These are phyloP conservation scores for Lactifluus echinatus DNA, from an alignment of 768 basidiomycete genomes.

Conservation along the genomic window DNA sequence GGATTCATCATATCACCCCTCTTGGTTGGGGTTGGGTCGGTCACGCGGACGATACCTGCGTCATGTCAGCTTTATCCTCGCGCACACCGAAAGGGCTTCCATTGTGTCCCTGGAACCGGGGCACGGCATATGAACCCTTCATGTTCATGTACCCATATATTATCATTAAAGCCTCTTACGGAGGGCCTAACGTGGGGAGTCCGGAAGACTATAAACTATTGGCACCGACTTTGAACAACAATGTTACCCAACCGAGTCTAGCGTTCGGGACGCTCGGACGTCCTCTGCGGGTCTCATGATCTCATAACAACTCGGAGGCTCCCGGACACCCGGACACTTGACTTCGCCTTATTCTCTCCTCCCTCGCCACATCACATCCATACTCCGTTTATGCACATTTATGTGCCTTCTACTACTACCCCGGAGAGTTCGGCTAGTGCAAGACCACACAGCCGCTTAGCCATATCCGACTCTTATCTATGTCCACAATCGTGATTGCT, in stretches of 20 bases:
- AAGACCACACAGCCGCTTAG: not conserved
- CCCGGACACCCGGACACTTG: not conserved
- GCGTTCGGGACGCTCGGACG: conserved; percentile 9
- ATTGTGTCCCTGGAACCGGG: conserved; percentile 8
- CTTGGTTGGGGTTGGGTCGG: not conserved
- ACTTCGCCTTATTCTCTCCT: too few species aligned
- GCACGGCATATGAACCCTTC: conserved; percentile 1
- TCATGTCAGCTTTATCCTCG: not conserved
- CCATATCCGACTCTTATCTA: not conserved
- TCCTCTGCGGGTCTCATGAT: not conserved
- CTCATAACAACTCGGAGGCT: not conserved
- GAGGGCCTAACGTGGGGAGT: not conserved
- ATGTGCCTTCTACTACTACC: not conserved
- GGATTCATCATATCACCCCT: too few species aligned
- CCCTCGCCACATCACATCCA: not conserved
- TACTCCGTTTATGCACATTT: too few species aligned
- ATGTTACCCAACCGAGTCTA: conserved; percentile 17
- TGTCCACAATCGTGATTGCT: not conserved
- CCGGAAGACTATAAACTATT: not conserved
- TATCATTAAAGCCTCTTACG: not conserved
- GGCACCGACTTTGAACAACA: conserved; percentile 18
- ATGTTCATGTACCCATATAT: conserved; percentile 6
- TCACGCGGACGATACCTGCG: not conserved
- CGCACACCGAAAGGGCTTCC: conserved; percentile 20
- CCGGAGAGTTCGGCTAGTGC: not conserved